phyloP scores from a whole-genome alignment of 2,329 filamentous ascomycete genomes.

The Biscogniauxia mediterranea region DNA sequence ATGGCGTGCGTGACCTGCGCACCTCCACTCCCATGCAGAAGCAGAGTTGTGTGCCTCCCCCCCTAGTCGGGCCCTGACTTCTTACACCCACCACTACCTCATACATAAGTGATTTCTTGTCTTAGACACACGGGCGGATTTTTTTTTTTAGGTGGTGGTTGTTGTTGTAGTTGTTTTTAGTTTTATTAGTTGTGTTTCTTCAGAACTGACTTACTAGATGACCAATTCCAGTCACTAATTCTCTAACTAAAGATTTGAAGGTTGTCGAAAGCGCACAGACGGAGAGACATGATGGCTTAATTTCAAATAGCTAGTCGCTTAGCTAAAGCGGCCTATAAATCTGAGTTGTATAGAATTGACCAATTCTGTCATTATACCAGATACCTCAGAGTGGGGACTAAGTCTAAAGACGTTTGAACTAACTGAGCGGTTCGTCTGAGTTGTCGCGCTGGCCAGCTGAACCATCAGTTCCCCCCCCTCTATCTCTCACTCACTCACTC shows the following conservation, averaged over 20 bases:
- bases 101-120: neutral
- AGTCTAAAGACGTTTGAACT: neutral
- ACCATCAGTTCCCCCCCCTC: neutral
- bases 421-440: neutral
- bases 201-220: neutral
- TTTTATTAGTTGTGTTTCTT: neutral
- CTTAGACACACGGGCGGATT: neutral
- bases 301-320: neutral
- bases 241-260: neutral
- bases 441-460: neutral
- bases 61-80: neutral
- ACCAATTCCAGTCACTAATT: neutral
- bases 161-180: neutral
- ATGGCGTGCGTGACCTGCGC: neutral
- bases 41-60: neutral
- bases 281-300: neutral
- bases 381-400: no score
- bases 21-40: neutral
- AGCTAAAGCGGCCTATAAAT: neutral
- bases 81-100: neutral
- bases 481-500: slow-evolving; percentile 1
- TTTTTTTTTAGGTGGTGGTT: neutral
- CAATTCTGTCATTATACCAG: neutral
- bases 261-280: neutral
- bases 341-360: neutral